A percentile compares a stretch with the other conserved stretches of the same genome.
Conservation (phyloP, 495 filamentous ascomycete species). For the Aspergillus saccharolyticus region DNA sequence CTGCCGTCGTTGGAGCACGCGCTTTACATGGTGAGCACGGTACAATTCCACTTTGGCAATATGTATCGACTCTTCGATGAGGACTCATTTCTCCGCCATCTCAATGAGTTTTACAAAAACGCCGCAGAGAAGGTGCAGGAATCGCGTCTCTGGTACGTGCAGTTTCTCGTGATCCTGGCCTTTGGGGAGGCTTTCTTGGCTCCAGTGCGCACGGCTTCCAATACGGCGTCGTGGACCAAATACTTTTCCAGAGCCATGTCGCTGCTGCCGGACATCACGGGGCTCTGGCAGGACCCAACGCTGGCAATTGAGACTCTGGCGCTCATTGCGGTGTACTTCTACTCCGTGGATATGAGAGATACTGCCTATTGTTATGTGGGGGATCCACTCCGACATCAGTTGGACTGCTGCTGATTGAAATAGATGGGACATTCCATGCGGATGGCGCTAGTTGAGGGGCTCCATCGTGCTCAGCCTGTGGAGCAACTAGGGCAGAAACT, state of each 20-base stretch:
- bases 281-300: constrained; percentile 26
- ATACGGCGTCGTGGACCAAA: constrained; percentile 19
- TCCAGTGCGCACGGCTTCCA: constrained; percentile 16
- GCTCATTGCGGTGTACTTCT: constrained; percentile 27
- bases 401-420: neutral
- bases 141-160: constrained; percentile 29
- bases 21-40: constrained; percentile 27
- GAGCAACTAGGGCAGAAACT: constrained; percentile 20
- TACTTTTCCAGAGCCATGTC: constrained; percentile 30
- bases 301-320: constrained; percentile 27
- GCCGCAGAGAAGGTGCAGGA: constrained; percentile 15
- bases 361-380: constrained; percentile 30
- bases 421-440: constrained; percentile 34
- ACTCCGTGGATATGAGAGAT: constrained; percentile 30
- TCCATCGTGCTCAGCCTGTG: constrained; percentile 26
- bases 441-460: constrained; percentile 28
- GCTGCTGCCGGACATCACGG: constrained; percentile 28
- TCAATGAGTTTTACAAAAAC: constrained; percentile 25
- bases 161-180: constrained; percentile 30
- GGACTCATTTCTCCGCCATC: constrained; percentile 24
- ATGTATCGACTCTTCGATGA: constrained; percentile 32
- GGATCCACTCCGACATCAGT: neutral
- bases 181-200: constrained; percentile 30
- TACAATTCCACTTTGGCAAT: constrained; percentile 28
- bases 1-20: constrained; percentile 29